Evolutionary conservation across 805 yeast species (phyloP).

Genomic region (Barnettozyma populi): DNA sequence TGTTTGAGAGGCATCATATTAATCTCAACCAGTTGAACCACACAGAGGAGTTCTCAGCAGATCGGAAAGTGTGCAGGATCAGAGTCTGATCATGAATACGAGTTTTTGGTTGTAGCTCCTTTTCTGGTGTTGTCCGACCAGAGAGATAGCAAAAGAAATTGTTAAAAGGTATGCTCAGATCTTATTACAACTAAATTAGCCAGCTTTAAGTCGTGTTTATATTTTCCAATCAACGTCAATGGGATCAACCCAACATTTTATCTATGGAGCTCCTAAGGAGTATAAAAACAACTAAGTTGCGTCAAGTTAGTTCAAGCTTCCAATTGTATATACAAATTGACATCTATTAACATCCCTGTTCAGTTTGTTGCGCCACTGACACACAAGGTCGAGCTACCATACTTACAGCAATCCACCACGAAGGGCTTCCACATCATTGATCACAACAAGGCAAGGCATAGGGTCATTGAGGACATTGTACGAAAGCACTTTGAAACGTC

Average conservation of each 20-base stretch:
- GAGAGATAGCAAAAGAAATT: no score
- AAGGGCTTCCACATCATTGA: slow-evolving; percentile 6
- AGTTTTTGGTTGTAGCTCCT: no score
- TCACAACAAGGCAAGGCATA: slow-evolving; percentile 1
- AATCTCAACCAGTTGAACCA: no score
- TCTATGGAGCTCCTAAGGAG: slow-evolving; percentile 1
- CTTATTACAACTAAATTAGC: no score
- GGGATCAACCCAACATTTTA: background rate
- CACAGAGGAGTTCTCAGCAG: no score
- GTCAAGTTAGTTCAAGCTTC: background rate
- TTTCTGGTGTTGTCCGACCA: no score
- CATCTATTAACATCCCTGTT: background rate
- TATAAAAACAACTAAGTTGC: background rate
- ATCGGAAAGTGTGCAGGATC: no score
- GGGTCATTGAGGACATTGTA: background rate
- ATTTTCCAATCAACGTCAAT: background rate
- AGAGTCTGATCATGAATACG: no score
- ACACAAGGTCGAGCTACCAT: background rate
- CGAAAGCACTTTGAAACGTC: background rate
- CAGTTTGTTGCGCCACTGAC: slow-evolving; percentile 2
- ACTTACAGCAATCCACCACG: background rate
- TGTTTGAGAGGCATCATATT: no score
- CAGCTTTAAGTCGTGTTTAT: background rate
- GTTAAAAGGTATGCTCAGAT: no score
- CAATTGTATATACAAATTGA: background rate